A percentile compares a stretch with the other conserved stretches of the same genome.
Conservation (phyloP, 805 yeast genomes). For the Pichia kluyveri region DNA sequence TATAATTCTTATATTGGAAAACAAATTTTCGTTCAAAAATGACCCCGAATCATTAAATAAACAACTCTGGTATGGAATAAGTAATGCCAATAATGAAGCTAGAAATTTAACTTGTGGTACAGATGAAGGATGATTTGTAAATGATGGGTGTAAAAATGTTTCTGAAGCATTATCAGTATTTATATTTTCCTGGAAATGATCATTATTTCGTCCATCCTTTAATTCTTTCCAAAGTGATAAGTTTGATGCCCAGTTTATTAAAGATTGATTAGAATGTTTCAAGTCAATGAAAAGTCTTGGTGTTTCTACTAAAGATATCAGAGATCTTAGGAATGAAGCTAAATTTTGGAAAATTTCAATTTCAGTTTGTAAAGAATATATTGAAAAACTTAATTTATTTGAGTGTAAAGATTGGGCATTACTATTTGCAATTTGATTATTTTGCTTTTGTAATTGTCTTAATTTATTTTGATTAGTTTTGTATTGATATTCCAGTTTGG, state of each 20-base stretch:
- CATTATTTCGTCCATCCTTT: constrained; percentile 32
- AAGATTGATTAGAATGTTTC: constrained; percentile 29
- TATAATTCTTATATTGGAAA: constrained; percentile 28
- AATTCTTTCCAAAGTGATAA: constrained; percentile 46
- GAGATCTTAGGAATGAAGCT: constrained; percentile 28
- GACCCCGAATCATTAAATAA: constrained; percentile 17
- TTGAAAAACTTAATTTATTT: constrained; percentile 27
- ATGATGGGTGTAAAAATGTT: background rate
- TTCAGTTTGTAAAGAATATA: constrained; percentile 33
- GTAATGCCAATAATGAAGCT: constrained; percentile 37
- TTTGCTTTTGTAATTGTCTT: background rate
- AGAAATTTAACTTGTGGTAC: constrained; percentile 25
- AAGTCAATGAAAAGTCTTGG: constrained; percentile 39
- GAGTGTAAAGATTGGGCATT: constrained; percentile 1
- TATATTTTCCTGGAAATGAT: background rate
- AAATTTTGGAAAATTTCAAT: constrained; percentile 32
- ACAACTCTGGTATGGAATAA: constrained; percentile 30
- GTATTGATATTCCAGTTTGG: constrained; percentile 26
- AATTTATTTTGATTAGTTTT: background rate
- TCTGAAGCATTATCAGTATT: background rate
- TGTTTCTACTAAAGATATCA: constrained; percentile 32
- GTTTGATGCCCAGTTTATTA: constrained; percentile 44
- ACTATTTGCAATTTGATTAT: background rate
- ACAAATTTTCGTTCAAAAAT: background rate
- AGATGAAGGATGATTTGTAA: background rate